These are phyloP conservation scores for Medicago lupulina DNA, from an alignment of 306 rosid species.

Conservation along the genomic window DNA sequence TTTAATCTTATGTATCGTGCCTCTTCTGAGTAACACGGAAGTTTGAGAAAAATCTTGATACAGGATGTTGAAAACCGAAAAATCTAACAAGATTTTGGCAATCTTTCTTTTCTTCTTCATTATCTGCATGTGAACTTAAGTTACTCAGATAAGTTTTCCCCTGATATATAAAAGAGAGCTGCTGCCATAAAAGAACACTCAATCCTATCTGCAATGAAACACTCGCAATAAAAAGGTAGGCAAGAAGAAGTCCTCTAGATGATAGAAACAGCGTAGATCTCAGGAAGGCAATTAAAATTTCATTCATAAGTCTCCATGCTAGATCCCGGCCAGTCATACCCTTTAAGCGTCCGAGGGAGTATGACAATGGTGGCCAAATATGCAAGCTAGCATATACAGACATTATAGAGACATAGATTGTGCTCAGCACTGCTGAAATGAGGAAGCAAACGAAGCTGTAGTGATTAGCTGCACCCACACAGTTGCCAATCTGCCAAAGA, in stretches of 20 bases:
- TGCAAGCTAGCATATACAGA: constrained; percentile 57
- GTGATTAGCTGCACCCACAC: constrained; percentile 97
- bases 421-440: constrained; percentile 75
- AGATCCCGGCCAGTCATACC: constrained; percentile 31
- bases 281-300: constrained; percentile 52
- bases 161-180: constrained; percentile 74
- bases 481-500: constrained; percentile 89
- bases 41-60: constrained; percentile 64
- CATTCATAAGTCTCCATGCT: constrained; percentile 49
- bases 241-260: constrained; percentile 75
- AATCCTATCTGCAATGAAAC: constrained; percentile 78
- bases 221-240: constrained; percentile 75
- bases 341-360: constrained; percentile 37
- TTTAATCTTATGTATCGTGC: constrained; percentile 61
- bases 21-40: constrained; percentile 56
- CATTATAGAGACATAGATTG: constrained; percentile 69
- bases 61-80: constrained; percentile 67
- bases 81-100: constrained; percentile 80
- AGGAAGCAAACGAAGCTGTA: constrained; percentile 80
- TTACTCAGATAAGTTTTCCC: constrained; percentile 77
- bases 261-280: constrained; percentile 69
- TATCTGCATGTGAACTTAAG: constrained; percentile 55
- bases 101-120: constrained; percentile 61
- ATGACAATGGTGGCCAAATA: constrained; percentile 64
- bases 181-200: constrained; percentile 89